Conservation (phyloP, 2,329 filamentous ascomycete species). For the Ophiostoma australiae region DNA sequence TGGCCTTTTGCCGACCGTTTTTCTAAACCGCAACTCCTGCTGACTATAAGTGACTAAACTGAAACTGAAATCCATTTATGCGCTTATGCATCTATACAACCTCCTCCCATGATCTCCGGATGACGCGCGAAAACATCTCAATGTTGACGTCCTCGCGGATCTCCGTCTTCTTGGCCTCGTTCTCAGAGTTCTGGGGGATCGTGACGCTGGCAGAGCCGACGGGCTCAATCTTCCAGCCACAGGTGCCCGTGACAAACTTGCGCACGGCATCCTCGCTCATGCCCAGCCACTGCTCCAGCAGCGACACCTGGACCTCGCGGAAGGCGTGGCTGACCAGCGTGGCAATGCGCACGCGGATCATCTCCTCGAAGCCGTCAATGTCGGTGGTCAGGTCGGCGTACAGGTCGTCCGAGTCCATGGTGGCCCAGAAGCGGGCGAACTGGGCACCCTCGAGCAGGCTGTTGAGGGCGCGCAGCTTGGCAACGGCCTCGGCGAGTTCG, state of each 20-base stretch:
- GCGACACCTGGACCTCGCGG: conserved; percentile 62
- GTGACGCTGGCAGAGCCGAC: conserved; percentile 55
- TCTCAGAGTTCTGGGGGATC: conserved; percentile 90
- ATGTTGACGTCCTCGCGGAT: conserved; percentile 93
- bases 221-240: conserved; percentile 75
- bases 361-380: conserved; percentile 89
- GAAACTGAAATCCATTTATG: background rate
- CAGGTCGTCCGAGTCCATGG: conserved; percentile 86
- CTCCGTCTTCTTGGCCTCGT: conserved; percentile 92
- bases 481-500: conserved; percentile 82
- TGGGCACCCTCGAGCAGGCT: conserved; percentile 83
- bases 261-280: conserved; percentile 60
- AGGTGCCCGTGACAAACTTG: conserved; percentile 79
- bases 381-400: conserved; percentile 95
- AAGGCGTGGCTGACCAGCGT: conserved; percentile 77
- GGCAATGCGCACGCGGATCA: conserved; percentile 85
- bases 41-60: conserved; percentile 5
- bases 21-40: conserved; percentile 17
- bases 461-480: conserved; percentile 80
- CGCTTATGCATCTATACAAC: conserved; percentile 45
- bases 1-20: conserved; percentile 15
- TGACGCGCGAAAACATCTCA: conserved; percentile 75
- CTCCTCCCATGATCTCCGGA: conserved; percentile 83
- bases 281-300: conserved; percentile 72
- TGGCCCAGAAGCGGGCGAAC: conserved; percentile 89